Conservation (phyloP, 345 rosid species). For the Diplotaxis tenuifolia region DNA sequence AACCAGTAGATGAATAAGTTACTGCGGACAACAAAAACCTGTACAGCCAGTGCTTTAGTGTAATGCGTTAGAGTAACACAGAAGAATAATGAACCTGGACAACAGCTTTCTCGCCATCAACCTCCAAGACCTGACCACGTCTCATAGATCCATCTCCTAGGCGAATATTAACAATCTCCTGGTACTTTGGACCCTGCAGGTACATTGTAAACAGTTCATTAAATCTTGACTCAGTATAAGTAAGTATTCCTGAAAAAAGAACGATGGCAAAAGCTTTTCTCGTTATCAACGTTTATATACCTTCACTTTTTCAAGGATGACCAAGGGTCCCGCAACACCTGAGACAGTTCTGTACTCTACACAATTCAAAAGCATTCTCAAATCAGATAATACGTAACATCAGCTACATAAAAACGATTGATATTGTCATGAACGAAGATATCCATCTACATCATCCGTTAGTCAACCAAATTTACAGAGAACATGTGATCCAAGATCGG, state of each 20-base stretch:
- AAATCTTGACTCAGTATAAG: not conserved
- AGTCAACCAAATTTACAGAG: conserved; percentile 5
- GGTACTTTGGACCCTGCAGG: conserved; percentile 89
- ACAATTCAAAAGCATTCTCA: conserved; percentile 16
- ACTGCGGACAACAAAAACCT: not conserved
- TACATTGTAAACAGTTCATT: not conserved
- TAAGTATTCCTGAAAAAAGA: not conserved
- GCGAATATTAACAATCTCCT: conserved; percentile 96
- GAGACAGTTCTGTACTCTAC: conserved; percentile 97
- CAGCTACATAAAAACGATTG: conserved; percentile 11
- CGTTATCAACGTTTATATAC: conserved; percentile 25
- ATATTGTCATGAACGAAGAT: not conserved
- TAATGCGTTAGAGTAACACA: not conserved
- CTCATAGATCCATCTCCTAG: conserved; percentile 88
- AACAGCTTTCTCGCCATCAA: conserved; percentile 98
- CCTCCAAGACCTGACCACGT: conserved; percentile 98
- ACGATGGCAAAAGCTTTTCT: not conserved
- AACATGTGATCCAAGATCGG: conserved; percentile 5
- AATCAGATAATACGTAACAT: conserved; percentile 15
- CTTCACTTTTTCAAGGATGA: conserved; percentile 98
- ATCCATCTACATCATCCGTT: not conserved
- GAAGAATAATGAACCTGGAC: conserved; percentile 59
- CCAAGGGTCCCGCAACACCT: conserved; percentile 98
- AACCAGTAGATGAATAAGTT: conserved; percentile 1
- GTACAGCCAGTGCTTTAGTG: not conserved